Evolutionary conservation across 208 protist genomes (phyloP).

Genomic region (Crithidia acanthocephali): DNA sequence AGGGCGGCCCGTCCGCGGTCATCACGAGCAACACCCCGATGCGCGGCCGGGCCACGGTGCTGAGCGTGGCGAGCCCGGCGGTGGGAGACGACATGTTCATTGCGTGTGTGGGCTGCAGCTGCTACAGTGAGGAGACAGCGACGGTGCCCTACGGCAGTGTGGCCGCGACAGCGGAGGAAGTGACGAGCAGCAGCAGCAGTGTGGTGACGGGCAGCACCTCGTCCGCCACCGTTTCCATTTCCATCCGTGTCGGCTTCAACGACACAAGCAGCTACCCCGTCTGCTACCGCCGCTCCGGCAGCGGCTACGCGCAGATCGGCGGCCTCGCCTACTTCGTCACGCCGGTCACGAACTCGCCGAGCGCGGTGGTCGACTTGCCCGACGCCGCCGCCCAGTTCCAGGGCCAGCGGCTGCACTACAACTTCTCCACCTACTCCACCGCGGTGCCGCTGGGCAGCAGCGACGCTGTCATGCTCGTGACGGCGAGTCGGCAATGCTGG

Average conservation of each 20-base stretch:
- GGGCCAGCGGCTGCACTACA: slow-evolving; percentile 79
- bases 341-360: slow-evolving; percentile 54
- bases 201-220: no score
- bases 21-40: slow-evolving; percentile 85
- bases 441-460: slow-evolving; percentile 24
- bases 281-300: slow-evolving; percentile 80
- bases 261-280: slow-evolving; percentile 55
- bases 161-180: slow-evolving; percentile 24
- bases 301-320: slow-evolving; percentile 78
- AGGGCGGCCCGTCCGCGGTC: slow-evolving; percentile 60
- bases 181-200: background rate
- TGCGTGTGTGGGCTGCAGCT: slow-evolving; percentile 72
- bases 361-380: slow-evolving; percentile 36
- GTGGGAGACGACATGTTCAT: slow-evolving; percentile 63
- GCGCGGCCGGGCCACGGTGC: slow-evolving; percentile 68
- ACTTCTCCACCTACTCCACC: slow-evolving; percentile 47
- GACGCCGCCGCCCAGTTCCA: slow-evolving; percentile 54
- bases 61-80: slow-evolving; percentile 50
- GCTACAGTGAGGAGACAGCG: slow-evolving; percentile 58
- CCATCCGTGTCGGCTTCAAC: slow-evolving; percentile 73
- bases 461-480: slow-evolving; percentile 81
- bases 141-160: slow-evolving; percentile 71
- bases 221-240: slow-evolving; percentile 18
- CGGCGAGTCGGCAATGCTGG: slow-evolving; percentile 65
- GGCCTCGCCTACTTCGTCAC: slow-evolving; percentile 31